Evolutionary conservation across 2,329 filamentous ascomycete genomes (phyloP).

Genomic region (Alternaria dauci): DNA sequence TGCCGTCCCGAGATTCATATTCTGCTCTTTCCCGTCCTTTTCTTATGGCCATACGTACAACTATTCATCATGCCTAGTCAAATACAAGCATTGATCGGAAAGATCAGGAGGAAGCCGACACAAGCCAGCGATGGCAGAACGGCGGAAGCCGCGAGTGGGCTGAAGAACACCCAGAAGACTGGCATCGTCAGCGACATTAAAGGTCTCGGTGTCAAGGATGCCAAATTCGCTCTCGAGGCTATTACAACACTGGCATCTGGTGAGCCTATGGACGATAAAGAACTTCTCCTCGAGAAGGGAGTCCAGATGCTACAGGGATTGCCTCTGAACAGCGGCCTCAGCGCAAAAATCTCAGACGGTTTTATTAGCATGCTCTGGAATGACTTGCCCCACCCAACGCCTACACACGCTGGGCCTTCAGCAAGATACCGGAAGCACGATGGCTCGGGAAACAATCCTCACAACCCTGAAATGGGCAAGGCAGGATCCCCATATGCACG

Average conservation of each 20-base stretch:
- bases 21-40: not conserved
- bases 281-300: conserved; percentile 56
- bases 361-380: conserved; percentile 64
- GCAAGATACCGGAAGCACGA: conserved; percentile 54
- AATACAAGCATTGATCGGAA: conserved; percentile 55
- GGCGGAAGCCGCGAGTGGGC: conserved; percentile 36
- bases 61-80: conserved; percentile 42
- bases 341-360: conserved; percentile 57
- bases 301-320: conserved; percentile 62
- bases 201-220: conserved; percentile 60
- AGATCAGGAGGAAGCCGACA: conserved; percentile 58
- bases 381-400: conserved; percentile 62
- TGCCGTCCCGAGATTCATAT: conserved; percentile 5
- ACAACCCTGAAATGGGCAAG: conserved; percentile 62
- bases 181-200: conserved; percentile 62
- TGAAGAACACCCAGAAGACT: conserved; percentile 36
- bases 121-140: conserved; percentile 59
- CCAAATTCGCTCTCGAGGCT: conserved; percentile 60
- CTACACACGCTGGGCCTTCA: conserved; percentile 57
- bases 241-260: conserved; percentile 70
- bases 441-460: conserved; percentile 58
- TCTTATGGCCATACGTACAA: conserved; percentile 5
- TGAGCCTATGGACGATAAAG: conserved; percentile 69
- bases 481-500: conserved; percentile 63
- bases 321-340: conserved; percentile 60